Conservation (phyloP, 306 rosid species). For the Acmispon strigosus region DNA sequence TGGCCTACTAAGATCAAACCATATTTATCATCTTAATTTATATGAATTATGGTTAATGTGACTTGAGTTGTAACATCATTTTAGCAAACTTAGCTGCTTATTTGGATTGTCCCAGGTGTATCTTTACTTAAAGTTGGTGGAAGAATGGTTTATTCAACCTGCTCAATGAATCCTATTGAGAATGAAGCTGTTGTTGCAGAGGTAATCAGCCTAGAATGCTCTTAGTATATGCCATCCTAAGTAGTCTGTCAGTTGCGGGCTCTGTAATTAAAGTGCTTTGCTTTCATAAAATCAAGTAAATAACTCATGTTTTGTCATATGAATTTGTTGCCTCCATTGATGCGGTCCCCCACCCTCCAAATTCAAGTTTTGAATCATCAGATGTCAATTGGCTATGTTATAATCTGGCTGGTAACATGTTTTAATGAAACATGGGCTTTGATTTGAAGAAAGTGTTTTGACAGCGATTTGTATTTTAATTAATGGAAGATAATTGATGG, state of each 20-base stretch:
- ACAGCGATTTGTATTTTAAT: constrained; percentile 1
- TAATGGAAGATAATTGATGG: constrained; percentile 1
- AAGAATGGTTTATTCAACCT: constrained; percentile 89
- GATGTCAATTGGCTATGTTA: background rate
- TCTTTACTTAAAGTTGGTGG: constrained; percentile 92
- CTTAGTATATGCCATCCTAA: constrained; percentile 10
- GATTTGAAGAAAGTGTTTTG: constrained; percentile 7
- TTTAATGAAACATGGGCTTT: background rate
- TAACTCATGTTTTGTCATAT: background rate
- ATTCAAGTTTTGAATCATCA: background rate
- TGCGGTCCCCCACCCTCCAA: background rate
- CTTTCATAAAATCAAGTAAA: constrained; percentile 7
- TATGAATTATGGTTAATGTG: background rate
- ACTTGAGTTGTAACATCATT: background rate
- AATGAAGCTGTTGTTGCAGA: constrained; percentile 93
- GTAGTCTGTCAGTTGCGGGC: background rate
- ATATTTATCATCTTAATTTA: background rate
- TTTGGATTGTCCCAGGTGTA: constrained; percentile 46
- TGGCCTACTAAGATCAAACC: background rate
- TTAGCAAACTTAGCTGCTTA: background rate
- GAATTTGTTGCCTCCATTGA: background rate
- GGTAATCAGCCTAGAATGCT: constrained; percentile 40
- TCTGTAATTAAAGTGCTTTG: background rate
- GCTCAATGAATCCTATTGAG: constrained; percentile 96
- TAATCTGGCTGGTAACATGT: background rate